Base-by-base conservation (phyloP, 768 basidiomycete species). In the Naganishia onofrii region DNA sequence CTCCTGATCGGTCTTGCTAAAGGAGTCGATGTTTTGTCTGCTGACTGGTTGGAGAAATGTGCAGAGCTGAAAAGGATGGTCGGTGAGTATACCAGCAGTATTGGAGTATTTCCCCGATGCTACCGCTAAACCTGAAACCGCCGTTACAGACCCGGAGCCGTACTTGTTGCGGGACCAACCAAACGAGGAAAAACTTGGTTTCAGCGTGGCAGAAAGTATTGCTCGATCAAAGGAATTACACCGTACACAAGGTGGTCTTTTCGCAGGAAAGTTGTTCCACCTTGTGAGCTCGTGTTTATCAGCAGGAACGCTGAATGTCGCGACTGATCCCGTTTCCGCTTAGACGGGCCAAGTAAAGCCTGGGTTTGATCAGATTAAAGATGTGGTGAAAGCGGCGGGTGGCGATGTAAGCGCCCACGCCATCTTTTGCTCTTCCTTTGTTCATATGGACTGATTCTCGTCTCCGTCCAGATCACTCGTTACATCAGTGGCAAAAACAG, bases 1-100 rank as follows among this genome's bases (percentile, higher is more conserved):
- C 90, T 95, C 77, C 83, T 96, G 0, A 88, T 87, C 74, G 91
- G 90, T 0, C 82, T 95, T 73, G 84, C 89, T 0, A 80, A 80
- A 0, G 86, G 85, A 0, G 88, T 90, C 0, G 84, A 83, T 71
- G 83, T 94, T 56, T 81, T 96, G 26, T 85, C 84, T 3, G 84
- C 84, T 65, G 82, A 85, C 38, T 96, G 93, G 93, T 85, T 89
- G 5, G 82, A 78, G 6, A 85, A 85, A 0, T 89, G 86, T 13
- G 84, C 86, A 3, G 83, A 83, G 34, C 84, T 84, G 8, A 86
- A 85, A 52, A 83, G 81, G 44, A 81, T 93, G 5, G 21, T 70
- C 26, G 60, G 82, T 92, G 31, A 85, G 92, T 91, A 70, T 89
- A 84, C 8, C 28, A n/a, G n/a, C n/a, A n/a, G n/a, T n/a, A n/a